Evolutionary conservation across 306 rosid genomes (phyloP).

Genomic region (Luffa aegyptiaca): DNA sequence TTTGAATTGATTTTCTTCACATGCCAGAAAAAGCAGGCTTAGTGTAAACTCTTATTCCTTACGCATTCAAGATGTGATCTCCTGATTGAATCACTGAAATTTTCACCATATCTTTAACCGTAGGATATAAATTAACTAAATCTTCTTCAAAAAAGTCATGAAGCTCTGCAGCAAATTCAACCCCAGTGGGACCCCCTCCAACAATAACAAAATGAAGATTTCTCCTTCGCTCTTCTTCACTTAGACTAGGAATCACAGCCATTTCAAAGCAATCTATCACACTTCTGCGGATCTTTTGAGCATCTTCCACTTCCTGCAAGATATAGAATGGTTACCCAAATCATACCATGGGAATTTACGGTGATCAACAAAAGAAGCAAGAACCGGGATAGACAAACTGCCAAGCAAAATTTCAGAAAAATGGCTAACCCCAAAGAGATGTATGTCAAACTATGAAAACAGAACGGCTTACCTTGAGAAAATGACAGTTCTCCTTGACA

Average conservation of each 20-base stretch:
- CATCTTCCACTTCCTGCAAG: conserved; percentile 85
- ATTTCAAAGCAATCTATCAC: conserved; percentile 92
- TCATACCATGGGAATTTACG: conserved; percentile 1
- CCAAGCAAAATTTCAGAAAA: background rate
- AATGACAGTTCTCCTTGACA: conserved; percentile 74
- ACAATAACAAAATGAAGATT: conserved; percentile 95
- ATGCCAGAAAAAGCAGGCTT: background rate
- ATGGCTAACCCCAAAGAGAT: background rate
- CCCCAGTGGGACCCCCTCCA: conserved; percentile 99
- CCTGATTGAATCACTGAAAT: conserved; percentile 89
- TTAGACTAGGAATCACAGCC: conserved; percentile 69
- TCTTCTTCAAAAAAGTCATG: conserved; percentile 80
- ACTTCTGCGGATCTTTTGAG: conserved; percentile 65
- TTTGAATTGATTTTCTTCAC: background rate
- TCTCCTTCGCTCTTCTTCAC: conserved; percentile 58
- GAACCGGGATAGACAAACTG: background rate
- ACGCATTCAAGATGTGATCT: conserved; percentile 95
- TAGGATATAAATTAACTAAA: conserved; percentile 58
- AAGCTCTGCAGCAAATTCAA: conserved; percentile 97
- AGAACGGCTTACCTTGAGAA: conserved; percentile 59
- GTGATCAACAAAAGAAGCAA: background rate
- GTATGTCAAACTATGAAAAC: background rate
- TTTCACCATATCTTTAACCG: conserved; percentile 61
- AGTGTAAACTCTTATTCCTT: conserved; percentile 9
- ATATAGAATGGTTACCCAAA: conserved; percentile 8